Conservation (phyloP, 164 flowering plant genomes). For the Vitis riparia region DNA sequence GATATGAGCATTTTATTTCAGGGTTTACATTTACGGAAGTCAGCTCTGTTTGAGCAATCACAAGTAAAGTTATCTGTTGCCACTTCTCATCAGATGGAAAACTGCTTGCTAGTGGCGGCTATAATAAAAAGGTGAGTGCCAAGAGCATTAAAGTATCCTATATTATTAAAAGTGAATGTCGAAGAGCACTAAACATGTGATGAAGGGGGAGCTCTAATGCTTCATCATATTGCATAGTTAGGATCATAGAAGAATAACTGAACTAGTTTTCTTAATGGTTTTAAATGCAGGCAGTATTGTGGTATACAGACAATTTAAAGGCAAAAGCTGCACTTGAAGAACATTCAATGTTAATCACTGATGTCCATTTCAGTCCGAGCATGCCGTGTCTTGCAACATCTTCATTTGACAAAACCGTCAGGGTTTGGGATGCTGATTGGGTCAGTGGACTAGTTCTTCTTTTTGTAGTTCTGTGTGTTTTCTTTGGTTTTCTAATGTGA, state of each 20-base stretch:
- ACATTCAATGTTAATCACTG: conserved; percentile 65
- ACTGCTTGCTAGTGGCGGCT: conserved; percentile 93
- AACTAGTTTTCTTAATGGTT: not conserved
- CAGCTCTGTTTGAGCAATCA: conserved; percentile 63
- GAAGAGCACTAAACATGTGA: not conserved
- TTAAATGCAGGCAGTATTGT: conserved; percentile 59
- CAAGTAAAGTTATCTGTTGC: conserved; percentile 80
- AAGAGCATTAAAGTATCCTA: not conserved
- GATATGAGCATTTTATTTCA: conserved; percentile 19
- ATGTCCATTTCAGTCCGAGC: conserved; percentile 81
- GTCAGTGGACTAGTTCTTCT: conserved; percentile 33
- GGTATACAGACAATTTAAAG: conserved; percentile 62
- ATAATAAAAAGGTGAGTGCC: conserved; percentile 72
- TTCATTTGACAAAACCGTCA: conserved; percentile 76
- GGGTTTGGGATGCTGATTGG: conserved; percentile 76
- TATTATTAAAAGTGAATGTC: not conserved
- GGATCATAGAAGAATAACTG: not conserved
- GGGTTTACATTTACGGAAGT: conserved; percentile 82
- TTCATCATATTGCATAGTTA: not conserved
- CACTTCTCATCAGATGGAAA: conserved; percentile 98
- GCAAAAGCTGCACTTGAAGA: conserved; percentile 56
- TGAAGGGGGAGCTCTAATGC: not conserved
- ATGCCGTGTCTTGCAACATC: conserved; percentile 77
- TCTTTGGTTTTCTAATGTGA: not conserved
- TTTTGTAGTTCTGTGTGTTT: not conserved